Base-by-base conservation (phyloP, 2,329 filamentous ascomycete genomes). In the Fusarium sp. region DNA sequence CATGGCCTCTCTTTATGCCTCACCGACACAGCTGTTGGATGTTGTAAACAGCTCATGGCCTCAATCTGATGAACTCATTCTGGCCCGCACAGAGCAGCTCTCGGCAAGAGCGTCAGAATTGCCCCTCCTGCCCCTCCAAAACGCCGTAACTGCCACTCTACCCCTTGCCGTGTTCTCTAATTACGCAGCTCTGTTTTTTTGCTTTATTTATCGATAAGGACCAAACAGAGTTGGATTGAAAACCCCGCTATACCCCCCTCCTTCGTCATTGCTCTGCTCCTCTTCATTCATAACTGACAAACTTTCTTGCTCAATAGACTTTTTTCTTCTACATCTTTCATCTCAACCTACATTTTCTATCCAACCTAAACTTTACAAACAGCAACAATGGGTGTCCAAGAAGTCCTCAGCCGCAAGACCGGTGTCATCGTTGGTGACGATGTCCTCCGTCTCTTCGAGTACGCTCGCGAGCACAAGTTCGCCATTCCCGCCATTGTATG, bases 401-500 rank as follows among this genome's bases (percentile, higher is more conserved):
- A 83, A 75, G 84, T 86, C 73, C 81, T 88, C 73, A 86, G 83
- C 81, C 84, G 86, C 77, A 87, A 88, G 84, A 78, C 85, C 71
- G 86, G 86, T 75, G 86, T 88, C 82, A 87, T 88, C 80, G 86
- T 87, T 74, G 86, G 86, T 76, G 85, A 88, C 76, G 86, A 88
- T 79, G 86, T 88, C 72, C 82, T 86, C 67, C 84, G 83, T 79
- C 93, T 97, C 81, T 97, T 98, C 88, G 89, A 95, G 85, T 94
- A 98, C 85, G 94, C 94, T 77, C 93, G 95, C 83, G 89, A 96
- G 88, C 89, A 97, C 82, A 87, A 92, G 75, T 97, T 95, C 81
- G 95, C 95, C 80, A 94, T 98, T 79, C 95, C 94, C 69, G 94
- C 94, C 81, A 91, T 95, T 83, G 82, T 84, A 80, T 58, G 82